These are phyloP conservation scores for Calonectria hongkongensis DNA, from an alignment of 2,329 filamentous ascomycete genomes.

Conservation along the genomic window DNA sequence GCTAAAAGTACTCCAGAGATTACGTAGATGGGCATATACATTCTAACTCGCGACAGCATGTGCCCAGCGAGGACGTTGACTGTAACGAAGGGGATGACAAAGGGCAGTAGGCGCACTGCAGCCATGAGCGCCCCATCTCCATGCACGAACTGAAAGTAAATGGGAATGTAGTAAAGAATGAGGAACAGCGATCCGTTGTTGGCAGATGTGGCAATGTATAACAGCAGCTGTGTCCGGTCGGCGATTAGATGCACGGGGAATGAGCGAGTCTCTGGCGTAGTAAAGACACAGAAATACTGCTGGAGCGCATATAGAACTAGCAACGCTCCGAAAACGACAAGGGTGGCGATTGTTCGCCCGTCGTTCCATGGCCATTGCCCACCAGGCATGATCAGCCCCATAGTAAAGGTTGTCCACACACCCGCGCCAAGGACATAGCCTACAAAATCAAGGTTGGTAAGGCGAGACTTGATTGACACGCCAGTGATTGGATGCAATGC, in stretches of 20 bases:
- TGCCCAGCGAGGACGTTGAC: not conserved
- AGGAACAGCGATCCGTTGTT: not conserved
- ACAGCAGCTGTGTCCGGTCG: not conserved
- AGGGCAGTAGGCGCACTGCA: conserved; percentile 65
- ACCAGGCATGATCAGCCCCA: conserved; percentile 71
- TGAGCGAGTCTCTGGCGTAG: not conserved
- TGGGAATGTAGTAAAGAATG: conserved; percentile 62
- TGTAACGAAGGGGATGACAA: conserved; percentile 52
- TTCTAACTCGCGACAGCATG: not conserved
- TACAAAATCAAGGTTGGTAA: conserved; percentile 60
- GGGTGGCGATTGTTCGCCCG: conserved; percentile 65
- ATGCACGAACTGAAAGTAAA: conserved; percentile 72
- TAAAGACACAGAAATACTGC: conserved; percentile 57
- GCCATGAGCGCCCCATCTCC: conserved; percentile 63
- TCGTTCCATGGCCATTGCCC: conserved; percentile 66
- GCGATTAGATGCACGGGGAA: not conserved
- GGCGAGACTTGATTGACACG: not conserved
- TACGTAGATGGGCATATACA: not conserved
- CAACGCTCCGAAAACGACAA: conserved; percentile 64
- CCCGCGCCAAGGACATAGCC: conserved; percentile 65
- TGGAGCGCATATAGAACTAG: conserved; percentile 64
- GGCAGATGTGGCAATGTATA: not conserved
- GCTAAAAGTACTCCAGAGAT: not conserved
- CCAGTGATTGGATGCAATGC: conserved; percentile 34
- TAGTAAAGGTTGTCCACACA: conserved; percentile 62